Percentiles rank a stretch among this genome's conserved stretches.
Evolutionary conservation across 2,329 filamentous ascomycete species (phyloP).

Genomic region (Aspergillus tamarii): DNA sequence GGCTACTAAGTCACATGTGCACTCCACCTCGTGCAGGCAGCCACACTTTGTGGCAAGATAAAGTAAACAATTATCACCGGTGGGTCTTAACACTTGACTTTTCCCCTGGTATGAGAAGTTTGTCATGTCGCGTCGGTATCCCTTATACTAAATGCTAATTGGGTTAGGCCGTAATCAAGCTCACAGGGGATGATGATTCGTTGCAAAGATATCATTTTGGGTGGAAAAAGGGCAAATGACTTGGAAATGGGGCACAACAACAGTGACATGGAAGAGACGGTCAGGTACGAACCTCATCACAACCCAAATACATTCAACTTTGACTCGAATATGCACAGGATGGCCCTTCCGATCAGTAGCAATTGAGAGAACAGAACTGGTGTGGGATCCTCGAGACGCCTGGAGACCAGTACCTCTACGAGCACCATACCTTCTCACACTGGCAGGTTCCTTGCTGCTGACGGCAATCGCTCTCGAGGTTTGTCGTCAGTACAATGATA

Average conservation of each 20-base stretch:
- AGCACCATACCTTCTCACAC: slow-evolving; percentile 14
- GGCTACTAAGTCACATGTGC: not conserved
- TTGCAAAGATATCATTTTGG: not conserved
- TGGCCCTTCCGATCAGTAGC: not conserved
- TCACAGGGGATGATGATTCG: not conserved
- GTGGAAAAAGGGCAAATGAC: not conserved
- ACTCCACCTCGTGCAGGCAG: not conserved
- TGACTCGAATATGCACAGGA: not conserved
- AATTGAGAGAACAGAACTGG: not conserved
- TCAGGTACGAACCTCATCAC: not conserved
- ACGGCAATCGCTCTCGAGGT: slow-evolving; percentile 15
- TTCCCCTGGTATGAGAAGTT: too few species aligned
- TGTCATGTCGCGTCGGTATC: not conserved
- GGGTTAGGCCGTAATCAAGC: not conserved
- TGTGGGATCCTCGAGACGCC: not conserved
- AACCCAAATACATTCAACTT: not conserved
- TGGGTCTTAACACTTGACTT: too few species aligned
- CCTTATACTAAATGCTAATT: not conserved
- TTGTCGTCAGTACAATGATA: slow-evolving; percentile 19
- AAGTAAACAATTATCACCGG: not conserved
- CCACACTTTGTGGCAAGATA: not conserved
- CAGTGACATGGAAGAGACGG: not conserved
- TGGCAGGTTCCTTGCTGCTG: slow-evolving; percentile 18
- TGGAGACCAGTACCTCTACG: slow-evolving; percentile 13
- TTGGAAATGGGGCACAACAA: not conserved